Conservation (phyloP, 352 stramenopile species). For the Pythium rishiriense region DNA sequence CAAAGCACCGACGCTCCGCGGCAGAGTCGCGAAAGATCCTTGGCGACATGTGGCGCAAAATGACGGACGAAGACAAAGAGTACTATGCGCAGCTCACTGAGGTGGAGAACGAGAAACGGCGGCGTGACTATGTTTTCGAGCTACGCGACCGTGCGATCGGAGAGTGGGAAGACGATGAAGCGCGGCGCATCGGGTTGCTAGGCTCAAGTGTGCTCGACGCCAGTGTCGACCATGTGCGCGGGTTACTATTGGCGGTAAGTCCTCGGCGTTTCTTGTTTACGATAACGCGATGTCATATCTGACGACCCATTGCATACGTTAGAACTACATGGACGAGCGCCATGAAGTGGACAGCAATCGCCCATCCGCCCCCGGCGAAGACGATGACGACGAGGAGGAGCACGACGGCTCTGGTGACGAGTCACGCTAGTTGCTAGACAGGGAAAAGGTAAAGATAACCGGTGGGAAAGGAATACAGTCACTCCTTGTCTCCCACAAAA, state of each 20-base stretch:
- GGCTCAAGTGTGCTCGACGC: conserved; percentile 55
- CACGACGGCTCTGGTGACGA: conserved; percentile 35
- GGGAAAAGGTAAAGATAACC: too few species aligned
- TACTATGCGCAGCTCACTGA: conserved; percentile 74
- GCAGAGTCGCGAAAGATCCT: conserved; percentile 79
- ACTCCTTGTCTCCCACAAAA: too few species aligned
- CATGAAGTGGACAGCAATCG: conserved; percentile 65
- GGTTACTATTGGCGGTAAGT: conserved; percentile 66
- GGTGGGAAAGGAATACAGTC: too few species aligned
- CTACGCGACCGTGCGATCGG: conserved; percentile 65
- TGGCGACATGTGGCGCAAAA: conserved; percentile 83
- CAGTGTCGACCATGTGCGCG: conserved; percentile 60
- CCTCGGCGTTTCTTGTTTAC: background rate
- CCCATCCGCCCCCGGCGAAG: conserved; percentile 1
- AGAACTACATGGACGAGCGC: conserved; percentile 79
- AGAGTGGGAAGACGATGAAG: conserved; percentile 80
- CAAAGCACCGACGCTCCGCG: conserved; percentile 56
- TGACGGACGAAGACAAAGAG: conserved; percentile 81
- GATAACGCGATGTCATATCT: background rate
- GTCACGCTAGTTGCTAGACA: too few species aligned
- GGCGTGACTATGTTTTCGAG: conserved; percentile 69
- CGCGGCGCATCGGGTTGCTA: conserved; percentile 59
- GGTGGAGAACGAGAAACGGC: conserved; percentile 79
- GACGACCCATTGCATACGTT: background rate
- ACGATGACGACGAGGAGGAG: conserved; percentile 42